Conservation (phyloP, 495 filamentous ascomycete genomes). For the Xylaria venustula region DNA sequence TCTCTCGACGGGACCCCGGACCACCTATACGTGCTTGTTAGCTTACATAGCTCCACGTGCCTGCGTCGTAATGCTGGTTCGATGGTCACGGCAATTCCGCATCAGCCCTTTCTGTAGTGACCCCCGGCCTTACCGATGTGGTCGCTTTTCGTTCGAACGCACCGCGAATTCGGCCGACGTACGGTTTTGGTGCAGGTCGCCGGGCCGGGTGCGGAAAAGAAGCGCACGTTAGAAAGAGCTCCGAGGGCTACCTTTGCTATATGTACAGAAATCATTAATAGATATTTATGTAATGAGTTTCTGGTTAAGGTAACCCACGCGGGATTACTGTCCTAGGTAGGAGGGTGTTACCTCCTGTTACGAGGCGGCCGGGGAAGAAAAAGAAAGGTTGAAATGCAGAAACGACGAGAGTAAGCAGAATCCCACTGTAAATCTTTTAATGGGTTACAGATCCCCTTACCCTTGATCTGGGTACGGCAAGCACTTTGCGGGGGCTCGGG, state of each 20-base stretch:
- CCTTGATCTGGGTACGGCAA: conserved; percentile 10
- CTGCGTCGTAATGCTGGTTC: conserved; percentile 1
- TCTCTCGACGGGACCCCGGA: not conserved
- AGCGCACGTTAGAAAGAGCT: too few relatives aligned
- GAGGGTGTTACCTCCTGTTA: not conserved
- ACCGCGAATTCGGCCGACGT: not conserved
- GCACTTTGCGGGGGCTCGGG: not conserved
- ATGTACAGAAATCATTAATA: too few relatives aligned
- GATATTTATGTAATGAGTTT: not conserved
- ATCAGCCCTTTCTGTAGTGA: not conserved
- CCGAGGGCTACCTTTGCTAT: too few relatives aligned
- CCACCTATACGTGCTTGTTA: not conserved
- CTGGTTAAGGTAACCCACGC: not conserved
- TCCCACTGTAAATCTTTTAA: not conserved
- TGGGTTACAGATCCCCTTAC: not conserved
- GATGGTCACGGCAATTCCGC: not conserved
- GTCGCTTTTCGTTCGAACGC: not conserved
- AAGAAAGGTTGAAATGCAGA: too few relatives aligned
- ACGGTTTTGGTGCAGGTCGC: not conserved
- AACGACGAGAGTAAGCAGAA: not conserved
- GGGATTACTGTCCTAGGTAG: not conserved
- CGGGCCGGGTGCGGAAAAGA: not conserved
- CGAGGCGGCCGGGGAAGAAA: not conserved
- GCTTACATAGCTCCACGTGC: conserved; percentile 5
- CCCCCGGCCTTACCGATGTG: not conserved